phyloP scores from a whole-genome alignment of 352 stramenopile species.

The Pythium guiyangense region DNA sequence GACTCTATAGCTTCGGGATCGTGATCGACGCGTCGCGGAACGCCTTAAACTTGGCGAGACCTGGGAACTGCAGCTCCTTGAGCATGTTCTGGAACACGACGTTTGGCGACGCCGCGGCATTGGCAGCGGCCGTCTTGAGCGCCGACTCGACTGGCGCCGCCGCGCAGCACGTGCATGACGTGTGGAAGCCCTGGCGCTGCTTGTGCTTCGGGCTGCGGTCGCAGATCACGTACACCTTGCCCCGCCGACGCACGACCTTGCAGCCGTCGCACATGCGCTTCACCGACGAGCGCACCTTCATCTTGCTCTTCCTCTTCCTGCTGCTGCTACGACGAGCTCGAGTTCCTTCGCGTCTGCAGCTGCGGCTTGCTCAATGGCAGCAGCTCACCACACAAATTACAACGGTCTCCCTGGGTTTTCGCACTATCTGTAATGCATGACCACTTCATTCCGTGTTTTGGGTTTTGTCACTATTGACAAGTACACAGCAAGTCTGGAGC shows the following conservation, averaged over 20 bases:
- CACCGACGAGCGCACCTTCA: constrained; percentile 90
- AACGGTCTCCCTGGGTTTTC: too few relatives aligned
- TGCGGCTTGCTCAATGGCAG: not conserved
- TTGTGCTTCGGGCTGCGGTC: constrained; percentile 91
- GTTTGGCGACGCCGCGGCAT: constrained; percentile 71
- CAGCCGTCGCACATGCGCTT: constrained; percentile 91
- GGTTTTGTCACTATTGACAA: too few relatives aligned
- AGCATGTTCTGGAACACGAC: constrained; percentile 91
- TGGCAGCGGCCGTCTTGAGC: constrained; percentile 13
- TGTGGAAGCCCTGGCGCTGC: constrained; percentile 91
- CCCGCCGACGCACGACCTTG: constrained; percentile 85
- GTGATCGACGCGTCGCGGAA: constrained; percentile 71
- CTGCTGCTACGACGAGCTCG: constrained; percentile 10
- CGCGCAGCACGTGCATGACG: constrained; percentile 43
- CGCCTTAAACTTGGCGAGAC: constrained; percentile 65
- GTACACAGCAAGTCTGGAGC: too few relatives aligned
- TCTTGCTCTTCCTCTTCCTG: constrained; percentile 37
- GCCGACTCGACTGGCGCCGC: constrained; percentile 17
- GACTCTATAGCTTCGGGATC: constrained; percentile 59
- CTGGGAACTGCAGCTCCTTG: constrained; percentile 93
- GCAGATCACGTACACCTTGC: constrained; percentile 90
- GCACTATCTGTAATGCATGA: too few relatives aligned
- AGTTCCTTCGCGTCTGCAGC: constrained; percentile 12
- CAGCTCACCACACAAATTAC: constrained; percentile 4
- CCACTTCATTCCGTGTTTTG: too few relatives aligned